These are phyloP conservation scores for Nicotiana tabacum DNA, from an alignment of 257 asterid species.

Conservation along the genomic window DNA sequence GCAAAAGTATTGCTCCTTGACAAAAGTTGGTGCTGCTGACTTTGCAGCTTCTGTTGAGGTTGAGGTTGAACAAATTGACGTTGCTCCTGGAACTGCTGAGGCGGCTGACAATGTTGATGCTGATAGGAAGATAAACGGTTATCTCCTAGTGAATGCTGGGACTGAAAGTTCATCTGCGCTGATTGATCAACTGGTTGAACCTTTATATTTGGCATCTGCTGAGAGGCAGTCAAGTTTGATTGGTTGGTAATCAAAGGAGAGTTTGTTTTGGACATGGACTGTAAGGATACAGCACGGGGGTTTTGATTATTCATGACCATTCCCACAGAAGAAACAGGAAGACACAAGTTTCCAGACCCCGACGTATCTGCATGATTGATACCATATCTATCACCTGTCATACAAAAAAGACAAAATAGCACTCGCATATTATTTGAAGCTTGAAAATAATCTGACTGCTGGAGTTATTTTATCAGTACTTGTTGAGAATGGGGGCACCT, in stretches of 20 bases:
- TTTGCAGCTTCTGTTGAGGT: conserved; percentile 53
- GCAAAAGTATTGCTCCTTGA: conserved; percentile 45
- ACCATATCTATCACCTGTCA: conserved; percentile 78
- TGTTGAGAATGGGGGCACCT: conserved; percentile 36
- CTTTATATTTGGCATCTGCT: conserved; percentile 43
- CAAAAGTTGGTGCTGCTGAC: conserved; percentile 57
- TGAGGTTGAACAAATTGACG: conserved; percentile 52
- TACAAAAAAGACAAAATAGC: conserved; percentile 20
- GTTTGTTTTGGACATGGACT: conserved; percentile 48
- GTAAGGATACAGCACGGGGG: conserved; percentile 41
- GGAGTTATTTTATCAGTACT: neutral
- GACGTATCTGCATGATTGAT: conserved; percentile 52
- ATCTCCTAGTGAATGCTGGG: conserved; percentile 46
- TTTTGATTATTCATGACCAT: conserved; percentile 48
- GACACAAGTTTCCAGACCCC: conserved; percentile 62
- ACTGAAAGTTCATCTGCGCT: conserved; percentile 48
- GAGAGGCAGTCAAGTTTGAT: conserved; percentile 41
- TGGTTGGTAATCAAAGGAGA: conserved; percentile 44
- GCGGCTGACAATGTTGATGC: conserved; percentile 45
- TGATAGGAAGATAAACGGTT: conserved; percentile 50
- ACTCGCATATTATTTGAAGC: neutral
- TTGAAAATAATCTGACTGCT: neutral
- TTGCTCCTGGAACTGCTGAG: conserved; percentile 60
- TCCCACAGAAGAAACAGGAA: conserved; percentile 54
- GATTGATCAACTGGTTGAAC: conserved; percentile 48